A percentile compares a stretch with the other conserved stretches of the same genome.
Conservation (phyloP, 345 rosid species). For the Gossypium raimondii region DNA sequence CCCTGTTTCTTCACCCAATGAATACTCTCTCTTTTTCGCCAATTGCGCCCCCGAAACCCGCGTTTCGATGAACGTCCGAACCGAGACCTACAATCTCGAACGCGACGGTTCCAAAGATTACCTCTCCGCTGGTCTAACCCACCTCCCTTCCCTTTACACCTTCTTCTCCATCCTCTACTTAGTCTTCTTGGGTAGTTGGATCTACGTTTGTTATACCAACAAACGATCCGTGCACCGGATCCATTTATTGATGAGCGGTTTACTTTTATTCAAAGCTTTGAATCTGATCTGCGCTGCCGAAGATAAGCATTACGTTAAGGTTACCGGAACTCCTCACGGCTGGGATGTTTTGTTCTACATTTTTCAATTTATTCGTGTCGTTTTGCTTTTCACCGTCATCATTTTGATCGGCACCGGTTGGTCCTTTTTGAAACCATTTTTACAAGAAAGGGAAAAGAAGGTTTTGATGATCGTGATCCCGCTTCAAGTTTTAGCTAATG, state of each 20-base stretch:
- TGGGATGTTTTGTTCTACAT: slow-evolving; percentile 92
- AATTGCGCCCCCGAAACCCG: slow-evolving; percentile 77
- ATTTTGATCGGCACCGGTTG: slow-evolving; percentile 96
- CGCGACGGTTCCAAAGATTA: slow-evolving; percentile 53
- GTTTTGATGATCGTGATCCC: slow-evolving; percentile 95
- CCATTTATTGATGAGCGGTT: slow-evolving; percentile 73
- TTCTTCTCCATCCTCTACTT: slow-evolving; percentile 57
- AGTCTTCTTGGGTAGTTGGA: slow-evolving; percentile 59
- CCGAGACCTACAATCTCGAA: slow-evolving; percentile 74
- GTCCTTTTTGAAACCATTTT: slow-evolving; percentile 89
- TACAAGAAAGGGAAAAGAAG: slow-evolving; percentile 97
- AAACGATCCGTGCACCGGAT: slow-evolving; percentile 65
- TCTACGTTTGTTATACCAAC: slow-evolving; percentile 46
- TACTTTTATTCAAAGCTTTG: slow-evolving; percentile 76
- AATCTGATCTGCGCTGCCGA: slow-evolving; percentile 90
- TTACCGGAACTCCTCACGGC: slow-evolving; percentile 92
- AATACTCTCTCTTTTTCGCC: slow-evolving; percentile 85
- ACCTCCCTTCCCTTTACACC: slow-evolving; percentile 58
- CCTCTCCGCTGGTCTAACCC: slow-evolving; percentile 77
- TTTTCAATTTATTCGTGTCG: slow-evolving; percentile 82
- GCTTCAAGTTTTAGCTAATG: slow-evolving; percentile 86
- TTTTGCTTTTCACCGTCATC: slow-evolving; percentile 83
- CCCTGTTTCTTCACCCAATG: slow-evolving; percentile 67
- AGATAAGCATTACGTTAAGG: slow-evolving; percentile 79
- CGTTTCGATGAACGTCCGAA: slow-evolving; percentile 74